These are phyloP conservation scores for Neodidymelliopsis sp. DNA, from an alignment of 2,329 filamentous ascomycete genomes.

Conservation along the genomic window DNA sequence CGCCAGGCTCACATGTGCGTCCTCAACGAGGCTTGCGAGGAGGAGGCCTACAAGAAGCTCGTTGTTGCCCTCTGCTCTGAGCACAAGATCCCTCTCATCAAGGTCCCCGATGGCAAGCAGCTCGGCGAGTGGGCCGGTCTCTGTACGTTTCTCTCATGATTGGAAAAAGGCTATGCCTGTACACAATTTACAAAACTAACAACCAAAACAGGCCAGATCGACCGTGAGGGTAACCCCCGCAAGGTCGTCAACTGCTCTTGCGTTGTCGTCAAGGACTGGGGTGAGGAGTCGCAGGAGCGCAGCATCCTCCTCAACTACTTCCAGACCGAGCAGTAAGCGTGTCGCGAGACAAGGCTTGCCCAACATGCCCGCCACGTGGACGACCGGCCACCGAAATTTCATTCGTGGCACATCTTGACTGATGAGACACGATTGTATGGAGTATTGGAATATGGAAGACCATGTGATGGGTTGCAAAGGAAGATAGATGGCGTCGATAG, in stretches of 20 bases:
- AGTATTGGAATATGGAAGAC: background rate
- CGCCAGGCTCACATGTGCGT: conserved; percentile 99
- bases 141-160: conserved; percentile 72
- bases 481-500: conserved; percentile 16
- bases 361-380: conserved; percentile 5
- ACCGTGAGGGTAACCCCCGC: conserved; percentile 98
- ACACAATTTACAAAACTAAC: conserved; percentile 16
- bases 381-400: conserved; percentile 5
- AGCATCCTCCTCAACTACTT: conserved; percentile 99
- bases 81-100: conserved; percentile 99
- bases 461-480: conserved; percentile 9
- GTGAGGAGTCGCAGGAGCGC: conserved; percentile 99
- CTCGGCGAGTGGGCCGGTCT: conserved; percentile 99
- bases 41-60: conserved; percentile 99
- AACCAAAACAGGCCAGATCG: conserved; percentile 78
- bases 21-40: conserved; percentile 99
- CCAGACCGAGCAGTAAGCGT: conserved; percentile 75
- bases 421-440: conserved; percentile 10
- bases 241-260: conserved; percentile 99
- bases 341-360: conserved; percentile 10
- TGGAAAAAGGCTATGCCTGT: conserved; percentile 1
- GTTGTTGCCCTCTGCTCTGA: conserved; percentile 98
- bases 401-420: conserved; percentile 15
- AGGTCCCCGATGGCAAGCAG: conserved; percentile 99
- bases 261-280: conserved; percentile 99